Evolutionary conservation across 2,329 filamentous ascomycete genomes (phyloP).

Genomic region (Elsinoe australis): DNA sequence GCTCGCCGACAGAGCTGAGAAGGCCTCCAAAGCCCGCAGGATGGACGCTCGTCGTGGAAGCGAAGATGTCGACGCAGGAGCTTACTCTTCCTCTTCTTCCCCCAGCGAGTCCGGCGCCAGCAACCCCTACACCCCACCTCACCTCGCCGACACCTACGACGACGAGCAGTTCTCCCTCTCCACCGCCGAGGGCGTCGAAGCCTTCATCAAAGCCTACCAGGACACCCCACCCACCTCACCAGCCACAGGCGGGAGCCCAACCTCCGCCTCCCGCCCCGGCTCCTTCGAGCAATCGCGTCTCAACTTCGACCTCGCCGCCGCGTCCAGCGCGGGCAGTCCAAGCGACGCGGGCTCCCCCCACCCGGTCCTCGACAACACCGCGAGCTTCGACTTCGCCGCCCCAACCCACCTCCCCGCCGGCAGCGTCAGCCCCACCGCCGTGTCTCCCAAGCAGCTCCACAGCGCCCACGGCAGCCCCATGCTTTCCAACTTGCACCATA

Average conservation of each 20-base stretch:
- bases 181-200: constrained; percentile 15
- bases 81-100: constrained; percentile 17
- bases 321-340: neutral
- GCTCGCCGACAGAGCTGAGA: constrained; percentile 50
- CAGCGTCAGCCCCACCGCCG: neutral
- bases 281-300: too few relatives aligned
- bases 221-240: constrained; percentile 21
- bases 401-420: neutral
- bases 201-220: constrained; percentile 17
- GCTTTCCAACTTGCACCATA: neutral
- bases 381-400: constrained; percentile 11
- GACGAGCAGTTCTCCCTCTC: constrained; percentile 15
- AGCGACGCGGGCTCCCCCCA: constrained; percentile 6
- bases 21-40: constrained; percentile 48
- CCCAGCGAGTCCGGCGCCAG: constrained; percentile 11
- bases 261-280: constrained; percentile 1
- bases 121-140: constrained; percentile 20
- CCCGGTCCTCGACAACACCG: neutral
- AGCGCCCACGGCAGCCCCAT: neutral
- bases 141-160: constrained; percentile 12
- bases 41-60: constrained; percentile 25
- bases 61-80: constrained; percentile 15
- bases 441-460: neutral
- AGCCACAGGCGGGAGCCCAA: constrained; percentile 13
- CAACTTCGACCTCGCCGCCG: neutral